phyloP scores from a whole-genome alignment of 2,329 filamentous ascomycete species.

The Moelleriella libera region DNA sequence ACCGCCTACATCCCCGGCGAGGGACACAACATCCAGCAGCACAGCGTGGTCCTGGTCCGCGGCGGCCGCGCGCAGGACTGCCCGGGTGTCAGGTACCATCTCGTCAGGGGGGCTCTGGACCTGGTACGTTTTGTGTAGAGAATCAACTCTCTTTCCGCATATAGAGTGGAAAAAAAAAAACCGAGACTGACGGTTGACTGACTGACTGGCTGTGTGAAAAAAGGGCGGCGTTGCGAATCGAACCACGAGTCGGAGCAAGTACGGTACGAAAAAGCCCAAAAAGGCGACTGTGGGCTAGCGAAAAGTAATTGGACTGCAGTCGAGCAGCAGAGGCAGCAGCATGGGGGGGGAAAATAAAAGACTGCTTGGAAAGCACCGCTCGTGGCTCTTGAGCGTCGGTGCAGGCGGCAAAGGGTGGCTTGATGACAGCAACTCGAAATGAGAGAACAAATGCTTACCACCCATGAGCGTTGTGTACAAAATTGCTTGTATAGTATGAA shows the following conservation, averaged over 20 bases:
- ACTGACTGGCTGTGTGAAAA: neutral
- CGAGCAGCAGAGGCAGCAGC: no score
- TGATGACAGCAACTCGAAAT: neutral
- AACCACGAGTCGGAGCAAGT: constrained; percentile 80
- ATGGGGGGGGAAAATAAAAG: no score
- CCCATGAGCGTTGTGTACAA: no score
- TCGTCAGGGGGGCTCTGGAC: constrained; percentile 85
- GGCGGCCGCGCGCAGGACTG: constrained; percentile 93
- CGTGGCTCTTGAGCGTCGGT: no score
- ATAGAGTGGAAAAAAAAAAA: neutral
- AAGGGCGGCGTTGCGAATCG: constrained; percentile 84
- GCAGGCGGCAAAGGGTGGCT: neutral
- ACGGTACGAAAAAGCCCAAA: constrained; percentile 98
- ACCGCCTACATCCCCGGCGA: constrained; percentile 94
- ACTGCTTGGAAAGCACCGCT: no score
- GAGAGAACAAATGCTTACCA: no score
- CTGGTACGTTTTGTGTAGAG: constrained; percentile 51
- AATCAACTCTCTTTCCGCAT: neutral
- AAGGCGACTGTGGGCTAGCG: constrained; percentile 40
- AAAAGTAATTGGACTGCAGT: no score
- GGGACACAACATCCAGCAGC: constrained; percentile 98
- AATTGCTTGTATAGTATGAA: no score
- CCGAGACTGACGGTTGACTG: neutral
- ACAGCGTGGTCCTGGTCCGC: constrained; percentile 91
- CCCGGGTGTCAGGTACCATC: constrained; percentile 91